Conservation (phyloP, 1,139 yeast species). For the Candida pseudocylindracea region DNA sequence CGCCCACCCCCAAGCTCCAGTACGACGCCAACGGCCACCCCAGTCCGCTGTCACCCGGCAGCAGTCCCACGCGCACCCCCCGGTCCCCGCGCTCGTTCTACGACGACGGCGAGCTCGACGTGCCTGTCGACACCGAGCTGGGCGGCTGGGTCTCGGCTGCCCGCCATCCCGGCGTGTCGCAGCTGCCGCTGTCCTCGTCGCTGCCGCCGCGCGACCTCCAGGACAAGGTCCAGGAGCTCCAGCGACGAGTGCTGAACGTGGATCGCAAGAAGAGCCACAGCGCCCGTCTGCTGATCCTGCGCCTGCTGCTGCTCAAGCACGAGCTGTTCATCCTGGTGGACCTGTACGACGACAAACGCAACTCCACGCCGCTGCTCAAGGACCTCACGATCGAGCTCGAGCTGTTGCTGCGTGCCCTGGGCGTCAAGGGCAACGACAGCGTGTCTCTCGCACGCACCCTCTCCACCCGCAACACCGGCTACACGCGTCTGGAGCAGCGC, state of each 20-base stretch:
- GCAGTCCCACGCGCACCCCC: neutral
- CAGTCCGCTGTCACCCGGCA: neutral
- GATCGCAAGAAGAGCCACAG: neutral
- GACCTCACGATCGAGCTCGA: conserved; percentile 49
- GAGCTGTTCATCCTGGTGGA: conserved; percentile 1
- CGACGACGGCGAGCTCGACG: conserved; percentile 1
- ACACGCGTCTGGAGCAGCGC: conserved; percentile 25
- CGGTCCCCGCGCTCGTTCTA: neutral
- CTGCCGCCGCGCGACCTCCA: neutral
- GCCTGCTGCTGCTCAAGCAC: neutral
- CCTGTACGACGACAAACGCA: conserved; percentile 8
- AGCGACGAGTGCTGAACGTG: neutral
- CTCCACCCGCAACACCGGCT: conserved; percentile 35
- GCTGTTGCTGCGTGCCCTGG: conserved; percentile 43
- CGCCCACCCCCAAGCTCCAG: neutral
- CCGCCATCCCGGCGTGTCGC: neutral
- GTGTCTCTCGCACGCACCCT: conserved; percentile 53
- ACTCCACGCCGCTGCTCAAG: conserved; percentile 26
- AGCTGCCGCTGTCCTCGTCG: no score
- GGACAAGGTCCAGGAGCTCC: neutral
- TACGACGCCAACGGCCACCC: neutral
- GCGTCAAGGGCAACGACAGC: conserved; percentile 53
- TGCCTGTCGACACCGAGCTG: conserved; percentile 3
- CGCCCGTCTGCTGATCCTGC: neutral
- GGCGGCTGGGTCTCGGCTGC: neutral